Evolutionary conservation across 2,329 filamentous ascomycete genomes (phyloP).

Genomic region (Pseudopithomyces chartarum): DNA sequence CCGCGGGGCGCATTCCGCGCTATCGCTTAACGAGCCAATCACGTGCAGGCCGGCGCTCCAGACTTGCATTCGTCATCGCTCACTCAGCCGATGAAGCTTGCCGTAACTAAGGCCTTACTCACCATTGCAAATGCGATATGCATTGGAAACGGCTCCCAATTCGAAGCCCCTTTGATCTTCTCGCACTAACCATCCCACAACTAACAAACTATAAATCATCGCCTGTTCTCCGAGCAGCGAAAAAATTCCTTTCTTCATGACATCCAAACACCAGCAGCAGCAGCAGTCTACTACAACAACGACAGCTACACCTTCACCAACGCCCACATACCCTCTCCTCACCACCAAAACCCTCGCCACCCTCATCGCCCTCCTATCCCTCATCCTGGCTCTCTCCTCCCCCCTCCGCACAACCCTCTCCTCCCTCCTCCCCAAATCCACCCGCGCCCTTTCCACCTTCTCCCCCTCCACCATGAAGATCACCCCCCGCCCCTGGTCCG

Average conservation of each 20-base stretch:
- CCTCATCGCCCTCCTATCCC: slow-evolving; percentile 43
- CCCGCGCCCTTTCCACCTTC: slow-evolving; percentile 29
- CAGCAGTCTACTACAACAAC: slow-evolving; percentile 13
- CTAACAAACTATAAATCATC: slow-evolving; percentile 36
- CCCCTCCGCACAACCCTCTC: slow-evolving; percentile 45
- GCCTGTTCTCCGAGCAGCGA: slow-evolving; percentile 9
- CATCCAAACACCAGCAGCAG: slow-evolving; percentile 22
- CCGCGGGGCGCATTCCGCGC: slow-evolving; percentile 10
- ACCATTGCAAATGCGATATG: slow-evolving; percentile 38
- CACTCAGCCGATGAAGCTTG: slow-evolving; percentile 28
- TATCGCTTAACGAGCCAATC: slow-evolving; percentile 24
- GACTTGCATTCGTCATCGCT: slow-evolving; percentile 34
- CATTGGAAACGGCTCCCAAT: slow-evolving; percentile 22
- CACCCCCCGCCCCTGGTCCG: slow-evolving; percentile 71
- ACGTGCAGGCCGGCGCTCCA: slow-evolving; percentile 18
- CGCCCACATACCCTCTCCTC: slow-evolving; percentile 18
- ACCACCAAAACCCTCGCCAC: slow-evolving; percentile 34
- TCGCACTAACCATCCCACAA: slow-evolving; percentile 22
- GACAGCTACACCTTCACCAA: background rate
- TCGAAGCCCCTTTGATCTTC: slow-evolving; percentile 29
- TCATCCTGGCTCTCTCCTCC: slow-evolving; percentile 53
- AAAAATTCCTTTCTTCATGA: slow-evolving; percentile 28
- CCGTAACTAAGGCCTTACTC: slow-evolving; percentile 32
- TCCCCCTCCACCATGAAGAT: slow-evolving; percentile 62
- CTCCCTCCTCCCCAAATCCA: slow-evolving; percentile 36